Percentiles rank a stretch among this genome's conserved stretches.
Conservation (phyloP, 441 rosid genomes). For the Aleurites moluccanus region DNA sequence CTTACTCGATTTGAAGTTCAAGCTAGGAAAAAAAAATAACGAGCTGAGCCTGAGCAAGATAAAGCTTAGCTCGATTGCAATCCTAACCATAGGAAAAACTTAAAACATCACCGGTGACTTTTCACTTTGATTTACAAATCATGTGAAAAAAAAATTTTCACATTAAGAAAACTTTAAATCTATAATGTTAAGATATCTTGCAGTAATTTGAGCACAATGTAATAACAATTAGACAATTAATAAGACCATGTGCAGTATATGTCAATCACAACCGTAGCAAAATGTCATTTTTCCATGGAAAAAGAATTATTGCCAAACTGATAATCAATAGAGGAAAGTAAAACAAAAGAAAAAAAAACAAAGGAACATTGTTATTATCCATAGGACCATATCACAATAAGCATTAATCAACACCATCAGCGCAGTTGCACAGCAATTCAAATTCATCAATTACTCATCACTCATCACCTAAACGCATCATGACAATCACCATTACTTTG, state of each 20-base stretch:
- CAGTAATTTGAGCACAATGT: background rate
- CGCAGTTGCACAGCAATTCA: background rate
- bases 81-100: background rate
- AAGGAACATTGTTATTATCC: too few relatives aligned
- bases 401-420: background rate
- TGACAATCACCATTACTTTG: background rate
- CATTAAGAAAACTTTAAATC: background rate
- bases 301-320: background rate
- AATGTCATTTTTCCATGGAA: background rate
- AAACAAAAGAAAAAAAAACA: background rate
- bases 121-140: background rate
- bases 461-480: background rate
- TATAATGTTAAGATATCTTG: background rate
- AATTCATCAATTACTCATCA: background rate
- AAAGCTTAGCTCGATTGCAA: too few relatives aligned
- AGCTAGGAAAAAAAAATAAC: too few relatives aligned
- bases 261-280: background rate
- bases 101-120: background rate
- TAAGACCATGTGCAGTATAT: background rate
- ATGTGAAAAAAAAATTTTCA: background rate
- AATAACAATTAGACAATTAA: background rate
- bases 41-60: too few relatives aligned
- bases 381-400: background rate
- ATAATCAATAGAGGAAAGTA: background rate
- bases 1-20: too few relatives aligned